Conservation (phyloP, 345 rosid species). For the Aquilaria malaccensis region DNA sequence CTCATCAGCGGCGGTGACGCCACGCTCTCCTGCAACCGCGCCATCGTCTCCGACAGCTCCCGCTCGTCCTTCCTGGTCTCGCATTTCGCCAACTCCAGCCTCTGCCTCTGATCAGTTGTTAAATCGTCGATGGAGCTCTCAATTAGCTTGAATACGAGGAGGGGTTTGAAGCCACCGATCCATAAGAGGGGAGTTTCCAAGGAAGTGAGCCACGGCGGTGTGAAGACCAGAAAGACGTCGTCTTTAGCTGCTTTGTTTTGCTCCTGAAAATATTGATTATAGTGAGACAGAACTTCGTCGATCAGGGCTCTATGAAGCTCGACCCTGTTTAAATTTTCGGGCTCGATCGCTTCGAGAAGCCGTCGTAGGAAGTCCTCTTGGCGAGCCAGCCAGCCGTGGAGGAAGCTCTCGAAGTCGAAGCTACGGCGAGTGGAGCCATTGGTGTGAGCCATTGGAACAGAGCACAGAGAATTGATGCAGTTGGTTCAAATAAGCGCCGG, state of each 20-base stretch:
- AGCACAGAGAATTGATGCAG: too few species aligned
- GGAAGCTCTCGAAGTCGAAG: slow-evolving; percentile 20
- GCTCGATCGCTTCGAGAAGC: slow-evolving; percentile 13
- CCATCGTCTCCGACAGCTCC: slow-evolving; percentile 27
- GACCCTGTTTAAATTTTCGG: background rate
- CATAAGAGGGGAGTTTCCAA: slow-evolving; percentile 29
- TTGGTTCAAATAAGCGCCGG: too few species aligned
- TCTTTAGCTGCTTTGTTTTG: slow-evolving; percentile 13
- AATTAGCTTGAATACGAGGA: slow-evolving; percentile 24
- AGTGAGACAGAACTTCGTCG: slow-evolving; percentile 21
- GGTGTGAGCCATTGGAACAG: background rate
- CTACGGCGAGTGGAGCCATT: background rate
- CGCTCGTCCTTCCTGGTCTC: slow-evolving; percentile 26
- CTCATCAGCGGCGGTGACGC: slow-evolving; percentile 19
- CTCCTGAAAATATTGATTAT: slow-evolving; percentile 21
- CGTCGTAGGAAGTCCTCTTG: slow-evolving; percentile 14
- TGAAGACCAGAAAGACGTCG: slow-evolving; percentile 22
- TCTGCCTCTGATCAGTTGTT: slow-evolving; percentile 16
- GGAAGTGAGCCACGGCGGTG: slow-evolving; percentile 39
- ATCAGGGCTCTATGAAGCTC: slow-evolving; percentile 14
- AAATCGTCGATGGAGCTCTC: slow-evolving; percentile 13
- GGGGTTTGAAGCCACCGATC: slow-evolving; percentile 33
- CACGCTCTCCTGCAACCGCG: slow-evolving; percentile 35
- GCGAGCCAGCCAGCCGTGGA: slow-evolving; percentile 25
- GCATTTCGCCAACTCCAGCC: slow-evolving; percentile 17